Conservation (phyloP, 345 rosid species). For the Populus deltoides region DNA sequence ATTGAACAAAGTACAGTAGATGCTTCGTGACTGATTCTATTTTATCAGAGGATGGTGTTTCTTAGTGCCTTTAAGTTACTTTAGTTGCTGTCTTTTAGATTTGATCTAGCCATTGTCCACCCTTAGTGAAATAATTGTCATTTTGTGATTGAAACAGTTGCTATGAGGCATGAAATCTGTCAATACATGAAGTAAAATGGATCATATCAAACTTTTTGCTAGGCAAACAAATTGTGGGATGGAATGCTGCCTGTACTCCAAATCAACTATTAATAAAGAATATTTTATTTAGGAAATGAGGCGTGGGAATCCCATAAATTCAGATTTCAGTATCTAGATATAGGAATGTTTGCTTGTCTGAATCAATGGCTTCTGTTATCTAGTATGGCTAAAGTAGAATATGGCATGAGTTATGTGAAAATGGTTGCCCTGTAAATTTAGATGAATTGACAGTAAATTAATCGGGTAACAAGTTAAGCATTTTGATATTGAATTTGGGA, state of each 20-base stretch:
- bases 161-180: background rate
- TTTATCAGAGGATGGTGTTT: background rate
- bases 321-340: background rate
- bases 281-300: background rate
- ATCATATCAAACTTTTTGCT: background rate
- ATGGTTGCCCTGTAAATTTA: background rate
- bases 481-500: background rate
- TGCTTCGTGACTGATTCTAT: background rate
- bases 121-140: background rate
- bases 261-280: background rate
- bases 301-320: background rate
- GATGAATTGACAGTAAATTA: background rate
- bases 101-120: background rate
- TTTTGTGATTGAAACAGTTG: background rate
- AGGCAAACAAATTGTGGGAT: background rate
- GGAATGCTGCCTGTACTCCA: background rate
- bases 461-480: background rate
- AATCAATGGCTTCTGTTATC: background rate
- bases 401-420: background rate
- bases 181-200: background rate
- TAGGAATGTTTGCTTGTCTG: background rate
- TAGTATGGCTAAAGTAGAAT: background rate
- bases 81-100: background rate
- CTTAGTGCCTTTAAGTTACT: background rate
- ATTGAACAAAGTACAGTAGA: background rate